phyloP scores from a whole-genome alignment of 306 rosid genomes.

The Vigna reflexopilosa region DNA sequence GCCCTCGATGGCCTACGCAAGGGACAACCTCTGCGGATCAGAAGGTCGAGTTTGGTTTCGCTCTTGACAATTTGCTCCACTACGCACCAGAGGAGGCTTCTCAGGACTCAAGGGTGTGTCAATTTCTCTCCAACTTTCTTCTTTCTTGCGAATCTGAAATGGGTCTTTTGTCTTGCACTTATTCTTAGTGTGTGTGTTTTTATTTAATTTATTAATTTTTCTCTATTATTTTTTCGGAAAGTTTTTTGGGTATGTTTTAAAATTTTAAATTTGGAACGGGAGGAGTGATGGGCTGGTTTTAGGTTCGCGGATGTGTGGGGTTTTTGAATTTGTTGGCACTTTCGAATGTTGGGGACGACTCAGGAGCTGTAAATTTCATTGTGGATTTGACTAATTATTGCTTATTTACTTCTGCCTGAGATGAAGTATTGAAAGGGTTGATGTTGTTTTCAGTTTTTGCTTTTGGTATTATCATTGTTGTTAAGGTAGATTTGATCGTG shows the following conservation, averaged over 20 bases:
- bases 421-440: not conserved
- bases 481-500: slow-evolving; percentile 24
- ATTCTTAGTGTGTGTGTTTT: not conserved
- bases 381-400: slow-evolving; percentile 3
- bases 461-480: slow-evolving; percentile 4
- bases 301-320: slow-evolving; percentile 15
- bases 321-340: slow-evolving; percentile 13
- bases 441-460: too few species aligned
- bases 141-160: slow-evolving; percentile 10
- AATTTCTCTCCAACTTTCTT: not conserved
- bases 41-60: slow-evolving; percentile 86
- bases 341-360: slow-evolving; percentile 1
- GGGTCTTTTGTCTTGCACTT: not conserved
- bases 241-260: slow-evolving; percentile 29
- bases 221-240: not conserved
- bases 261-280: slow-evolving; percentile 35
- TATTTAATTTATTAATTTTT: not conserved
- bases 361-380: slow-evolving; percentile 13
- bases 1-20: slow-evolving; percentile 89
- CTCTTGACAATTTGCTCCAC: slow-evolving; percentile 83
- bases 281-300: not conserved
- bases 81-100: slow-evolving; percentile 82
- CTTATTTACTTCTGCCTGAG: slow-evolving; percentile 9
- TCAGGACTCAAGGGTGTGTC: slow-evolving; percentile 90
- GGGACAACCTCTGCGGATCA: slow-evolving; percentile 92